Evolutionary conservation across 2,329 filamentous ascomycete species (phyloP), one percentile per base, ranked within the genome.

Genomic region (Tolypocladium tundrense): DNA sequence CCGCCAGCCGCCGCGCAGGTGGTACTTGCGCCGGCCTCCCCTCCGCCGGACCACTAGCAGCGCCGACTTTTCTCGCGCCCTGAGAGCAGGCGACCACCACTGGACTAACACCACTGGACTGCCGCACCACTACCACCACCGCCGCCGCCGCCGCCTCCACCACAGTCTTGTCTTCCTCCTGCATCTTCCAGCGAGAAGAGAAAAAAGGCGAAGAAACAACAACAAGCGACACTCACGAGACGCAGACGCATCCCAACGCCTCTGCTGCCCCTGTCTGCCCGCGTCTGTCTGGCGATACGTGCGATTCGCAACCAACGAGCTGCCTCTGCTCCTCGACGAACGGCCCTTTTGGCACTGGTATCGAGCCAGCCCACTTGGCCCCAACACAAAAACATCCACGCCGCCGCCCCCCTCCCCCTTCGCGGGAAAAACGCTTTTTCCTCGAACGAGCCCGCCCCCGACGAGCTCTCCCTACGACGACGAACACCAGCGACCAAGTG

Each of bases 401-500:
- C 51, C 55, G 57, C 43, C 45, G 51, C 58, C 58, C 52, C 56
- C 54, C 43, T 57, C 43, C 57, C 58, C 41, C 53, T 52, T 52
- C 58, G 43, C 58, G 52, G 41, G 42, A 58, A 56, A 61, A 61
- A 59, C 35, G 55, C 43, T 62, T 56, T 58, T 45, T 37, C 48
- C 48, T 58, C 51, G 39, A 58, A 52, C 27, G 41, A 54, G 41
- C 42, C 57, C 54, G 48, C 54, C 54, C 54, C 54, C 59, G 41
- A 58, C 53, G 39, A 57, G 54, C 53, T 41, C 40, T 10, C 16
- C 19, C 4, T 24, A 43, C 53, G 24, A 43, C 39, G 21, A 31
- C 53, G 50, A 55, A 58, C 58, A 54, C 61, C 61, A 53, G 58
- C 58, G 61, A 62, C 55, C 37, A 39, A 50, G 55, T 41, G 41